Conservation (phyloP, 2,329 filamentous ascomycete genomes). For the Exophiala bonariae region DNA sequence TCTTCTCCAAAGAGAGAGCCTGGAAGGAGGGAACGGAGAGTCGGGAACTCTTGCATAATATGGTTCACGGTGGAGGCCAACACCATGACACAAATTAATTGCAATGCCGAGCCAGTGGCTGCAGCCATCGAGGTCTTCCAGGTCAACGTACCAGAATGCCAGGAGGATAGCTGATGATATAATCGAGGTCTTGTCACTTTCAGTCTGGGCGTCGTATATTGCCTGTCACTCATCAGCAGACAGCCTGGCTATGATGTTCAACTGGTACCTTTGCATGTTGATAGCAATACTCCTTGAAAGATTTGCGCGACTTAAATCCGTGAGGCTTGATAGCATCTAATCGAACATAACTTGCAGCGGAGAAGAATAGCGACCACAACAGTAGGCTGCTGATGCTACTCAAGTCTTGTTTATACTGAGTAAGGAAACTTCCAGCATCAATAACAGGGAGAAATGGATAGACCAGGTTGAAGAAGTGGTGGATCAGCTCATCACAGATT, state of each 20-base stretch:
- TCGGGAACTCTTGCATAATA: constrained; percentile 20
- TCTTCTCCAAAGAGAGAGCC: constrained; percentile 37
- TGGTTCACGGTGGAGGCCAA: constrained; percentile 42
- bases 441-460: constrained; percentile 17
- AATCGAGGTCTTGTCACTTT: constrained; percentile 40
- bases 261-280: constrained; percentile 37
- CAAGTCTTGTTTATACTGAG: constrained; percentile 3
- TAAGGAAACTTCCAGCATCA: constrained; percentile 12
- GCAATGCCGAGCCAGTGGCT: constrained; percentile 51
- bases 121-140: constrained; percentile 42
- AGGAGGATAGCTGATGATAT: constrained; percentile 46
- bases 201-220: constrained; percentile 24
- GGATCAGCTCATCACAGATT: constrained; percentile 9
- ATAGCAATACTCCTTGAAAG: constrained; percentile 39
- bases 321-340: constrained; percentile 29
- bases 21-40: constrained; percentile 23
- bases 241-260: constrained; percentile 7
- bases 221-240: constrained; percentile 1
- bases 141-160: constrained; percentile 44
- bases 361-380: constrained; percentile 42
- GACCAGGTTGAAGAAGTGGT: constrained; percentile 16
- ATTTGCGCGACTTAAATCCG: constrained; percentile 36
- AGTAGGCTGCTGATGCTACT: constrained; percentile 28
- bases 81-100: constrained; percentile 43
- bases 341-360: constrained; percentile 35